Percentiles rank a stretch among this genome's conserved stretches.
Evolutionary conservation across 202 grass and related monocot genomes (phyloP).

Genomic region (Musa balbisiana): DNA sequence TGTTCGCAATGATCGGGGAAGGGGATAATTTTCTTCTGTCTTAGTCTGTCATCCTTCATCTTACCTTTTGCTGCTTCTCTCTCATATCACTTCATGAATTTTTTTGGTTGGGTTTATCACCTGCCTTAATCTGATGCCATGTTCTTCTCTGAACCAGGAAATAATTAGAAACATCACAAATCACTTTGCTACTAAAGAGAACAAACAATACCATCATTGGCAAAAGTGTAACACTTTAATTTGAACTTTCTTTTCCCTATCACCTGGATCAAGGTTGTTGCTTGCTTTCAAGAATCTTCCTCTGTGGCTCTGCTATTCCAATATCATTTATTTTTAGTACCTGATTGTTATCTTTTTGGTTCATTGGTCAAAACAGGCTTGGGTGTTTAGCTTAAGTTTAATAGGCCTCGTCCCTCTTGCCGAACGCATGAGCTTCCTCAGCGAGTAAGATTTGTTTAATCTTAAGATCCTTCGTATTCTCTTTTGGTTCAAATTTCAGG

Average conservation of each 20-base stretch:
- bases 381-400: constrained; percentile 68
- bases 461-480: not conserved
- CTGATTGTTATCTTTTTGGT: not conserved
- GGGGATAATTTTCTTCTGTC: not conserved
- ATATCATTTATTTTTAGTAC: not conserved
- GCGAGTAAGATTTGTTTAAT: constrained; percentile 43
- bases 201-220: not conserved
- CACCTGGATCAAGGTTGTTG: not conserved
- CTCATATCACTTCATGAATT: too few relatives aligned
- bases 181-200: not conserved
- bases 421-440: constrained; percentile 71
- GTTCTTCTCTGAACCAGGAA: not conserved
- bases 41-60: not conserved
- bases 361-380: constrained; percentile 34
- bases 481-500: not conserved
- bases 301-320: too few relatives aligned
- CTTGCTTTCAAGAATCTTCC: not conserved
- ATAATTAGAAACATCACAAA: not conserved
- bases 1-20: not conserved
- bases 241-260: not conserved
- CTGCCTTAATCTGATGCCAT: too few relatives aligned
- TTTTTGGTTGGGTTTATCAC: too few relatives aligned
- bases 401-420: constrained; percentile 57
- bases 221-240: not conserved
- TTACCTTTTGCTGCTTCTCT: not conserved